phyloP scores from a whole-genome alignment of 1,284 basidiomycete species.

The Apiotrichum sp. region DNA sequence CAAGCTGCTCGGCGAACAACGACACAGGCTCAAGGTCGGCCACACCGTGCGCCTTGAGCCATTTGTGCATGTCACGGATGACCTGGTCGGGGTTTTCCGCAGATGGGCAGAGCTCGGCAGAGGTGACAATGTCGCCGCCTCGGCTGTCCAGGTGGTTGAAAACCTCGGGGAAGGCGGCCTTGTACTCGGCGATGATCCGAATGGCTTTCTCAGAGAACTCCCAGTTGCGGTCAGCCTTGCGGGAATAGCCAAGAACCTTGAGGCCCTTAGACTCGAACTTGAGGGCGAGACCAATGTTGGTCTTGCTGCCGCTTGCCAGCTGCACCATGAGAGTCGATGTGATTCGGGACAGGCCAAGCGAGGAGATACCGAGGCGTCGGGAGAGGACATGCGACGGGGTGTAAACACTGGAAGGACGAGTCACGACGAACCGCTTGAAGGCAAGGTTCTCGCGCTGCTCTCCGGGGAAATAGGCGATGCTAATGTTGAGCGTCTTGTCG shows the following conservation, averaged over 20 bases:
- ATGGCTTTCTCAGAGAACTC: slow-evolving; percentile 88
- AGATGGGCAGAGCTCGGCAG: slow-evolving; percentile 65
- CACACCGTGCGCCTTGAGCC: slow-evolving; percentile 82
- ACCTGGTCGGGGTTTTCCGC: slow-evolving; percentile 60
- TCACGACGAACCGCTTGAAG: slow-evolving; percentile 63
- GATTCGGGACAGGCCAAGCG: slow-evolving; percentile 76
- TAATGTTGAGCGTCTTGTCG: slow-evolving; percentile 63
- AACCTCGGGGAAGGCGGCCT: slow-evolving; percentile 73
- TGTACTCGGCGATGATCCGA: slow-evolving; percentile 75
- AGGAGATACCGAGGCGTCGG: slow-evolving; percentile 63
- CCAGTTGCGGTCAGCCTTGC: slow-evolving; percentile 79
- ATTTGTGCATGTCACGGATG: slow-evolving; percentile 71
- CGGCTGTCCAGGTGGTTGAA: slow-evolving; percentile 61
- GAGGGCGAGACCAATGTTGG: slow-evolving; percentile 85
- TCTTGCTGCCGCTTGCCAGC: slow-evolving; percentile 66
- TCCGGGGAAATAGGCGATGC: slow-evolving; percentile 76
- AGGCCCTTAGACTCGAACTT: slow-evolving; percentile 96
- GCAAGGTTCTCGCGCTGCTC: slow-evolving; percentile 71
- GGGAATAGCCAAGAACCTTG: slow-evolving; percentile 91
- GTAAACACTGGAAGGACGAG: slow-evolving; percentile 58
- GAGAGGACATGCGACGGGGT: slow-evolving; percentile 68
- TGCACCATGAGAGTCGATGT: slow-evolving; percentile 88
- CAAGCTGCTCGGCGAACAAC: slow-evolving; percentile 83
- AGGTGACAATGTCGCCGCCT: slow-evolving; percentile 67
- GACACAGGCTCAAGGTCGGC: slow-evolving; percentile 88